Percentiles rank a stretch among this genome's conserved stretches.
These are phyloP conservation scores for Saccharomycopsis fibuligera DNA, from an alignment of 805 yeast species.

Conservation along the genomic window DNA sequence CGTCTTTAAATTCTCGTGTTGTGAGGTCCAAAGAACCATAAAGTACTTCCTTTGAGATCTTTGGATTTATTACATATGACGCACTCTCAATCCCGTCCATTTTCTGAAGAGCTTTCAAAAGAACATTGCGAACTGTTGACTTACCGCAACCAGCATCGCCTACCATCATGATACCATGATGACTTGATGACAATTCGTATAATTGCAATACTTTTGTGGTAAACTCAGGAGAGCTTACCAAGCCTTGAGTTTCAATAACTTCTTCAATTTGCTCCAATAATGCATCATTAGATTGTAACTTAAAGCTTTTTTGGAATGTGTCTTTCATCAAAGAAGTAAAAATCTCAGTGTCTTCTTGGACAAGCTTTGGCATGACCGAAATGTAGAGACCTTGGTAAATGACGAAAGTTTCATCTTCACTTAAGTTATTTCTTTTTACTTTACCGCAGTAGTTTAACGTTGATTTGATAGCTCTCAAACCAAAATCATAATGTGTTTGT, in stretches of 20 bases:
- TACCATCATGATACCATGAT: constrained; percentile 76
- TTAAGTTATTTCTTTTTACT: constrained; percentile 28
- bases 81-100: constrained; percentile 34
- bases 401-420: constrained; percentile 29
- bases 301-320: constrained; percentile 27
- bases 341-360: constrained; percentile 41
- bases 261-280: constrained; percentile 27
- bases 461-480: constrained; percentile 72
- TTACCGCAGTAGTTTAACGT: constrained; percentile 55
- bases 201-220: constrained; percentile 54
- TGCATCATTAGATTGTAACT: constrained; percentile 24
- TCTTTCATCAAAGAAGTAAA: constrained; percentile 27
- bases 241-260: constrained; percentile 30
- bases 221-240: constrained; percentile 37
- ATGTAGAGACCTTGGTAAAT: constrained; percentile 51
- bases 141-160: constrained; percentile 80
- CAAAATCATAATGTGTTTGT: constrained; percentile 86
- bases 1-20: constrained; percentile 91
- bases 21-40: constrained; percentile 68
- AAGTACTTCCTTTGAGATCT: constrained; percentile 59
- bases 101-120: constrained; percentile 38
- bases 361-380: constrained; percentile 62
- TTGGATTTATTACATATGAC: constrained; percentile 58
- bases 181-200: constrained; percentile 49
- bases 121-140: constrained; percentile 43